A percentile compares a stretch with the other conserved stretches of the same genome.
Conservation (phyloP, 371 early-diverging fungal genomes). For the Mortierella sp. region DNA sequence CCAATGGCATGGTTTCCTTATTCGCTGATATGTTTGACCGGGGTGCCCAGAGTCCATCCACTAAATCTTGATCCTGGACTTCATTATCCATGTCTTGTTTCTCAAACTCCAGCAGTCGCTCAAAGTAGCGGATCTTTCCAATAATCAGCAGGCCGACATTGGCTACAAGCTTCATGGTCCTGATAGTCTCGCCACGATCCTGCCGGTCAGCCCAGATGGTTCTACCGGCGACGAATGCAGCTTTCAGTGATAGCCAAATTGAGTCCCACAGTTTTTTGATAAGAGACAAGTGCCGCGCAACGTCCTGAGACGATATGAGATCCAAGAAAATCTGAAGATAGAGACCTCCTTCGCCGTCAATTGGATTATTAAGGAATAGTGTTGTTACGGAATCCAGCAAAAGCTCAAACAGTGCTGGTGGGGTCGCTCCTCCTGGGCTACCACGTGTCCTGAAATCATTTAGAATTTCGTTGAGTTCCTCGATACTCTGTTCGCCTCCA, state of each 20-base stretch:
- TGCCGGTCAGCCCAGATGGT: conserved; percentile 39
- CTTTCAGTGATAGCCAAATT: conserved; percentile 44
- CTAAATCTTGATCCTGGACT: conserved; percentile 20
- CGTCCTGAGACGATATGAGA: conserved; percentile 45
- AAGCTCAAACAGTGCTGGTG: conserved; percentile 36
- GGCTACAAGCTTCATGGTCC: conserved; percentile 44
- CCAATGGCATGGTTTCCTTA: conserved; percentile 52
- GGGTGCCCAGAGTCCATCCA: conserved; percentile 5
- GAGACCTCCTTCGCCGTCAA: conserved; percentile 54
- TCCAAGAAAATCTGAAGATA: conserved; percentile 51
- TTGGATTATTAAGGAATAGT: conserved; percentile 41
- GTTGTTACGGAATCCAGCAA: conserved; percentile 49
- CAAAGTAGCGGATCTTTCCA: conserved; percentile 50
- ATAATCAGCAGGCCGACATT: conserved; percentile 45
- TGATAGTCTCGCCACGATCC: conserved; percentile 40
- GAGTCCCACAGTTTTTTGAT: conserved; percentile 52
- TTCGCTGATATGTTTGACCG: neutral
- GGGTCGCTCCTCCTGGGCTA: conserved; percentile 48
- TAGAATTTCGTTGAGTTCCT: conserved; percentile 37
- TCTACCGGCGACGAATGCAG: conserved; percentile 41
- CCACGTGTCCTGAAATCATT: conserved; percentile 33
- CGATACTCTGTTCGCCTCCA: conserved; percentile 45
- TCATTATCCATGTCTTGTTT: conserved; percentile 36
- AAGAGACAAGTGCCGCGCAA: conserved; percentile 32
- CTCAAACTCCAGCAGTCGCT: conserved; percentile 50